Base-by-base conservation (phyloP, 768 basidiomycete genomes). In the Amanita pallidorosea region DNA sequence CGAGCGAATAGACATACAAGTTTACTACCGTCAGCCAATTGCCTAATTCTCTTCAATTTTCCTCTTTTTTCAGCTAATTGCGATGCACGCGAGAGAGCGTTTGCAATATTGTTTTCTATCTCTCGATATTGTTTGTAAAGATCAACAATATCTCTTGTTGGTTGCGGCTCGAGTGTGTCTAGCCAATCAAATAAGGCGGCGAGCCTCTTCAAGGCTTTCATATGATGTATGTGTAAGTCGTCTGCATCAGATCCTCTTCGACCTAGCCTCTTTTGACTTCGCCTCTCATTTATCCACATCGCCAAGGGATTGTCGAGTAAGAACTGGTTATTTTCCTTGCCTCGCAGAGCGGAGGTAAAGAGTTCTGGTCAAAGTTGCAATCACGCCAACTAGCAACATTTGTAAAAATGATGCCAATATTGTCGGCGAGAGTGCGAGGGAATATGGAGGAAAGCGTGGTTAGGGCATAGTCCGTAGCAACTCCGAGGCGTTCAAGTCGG, bases 381-480 rank as follows among this genome's bases (percentile, higher is more conserved):
- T 47, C 44, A 1, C 57, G 20, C 8, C 45, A 53, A 22, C 36
- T 52, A 17, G 59, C 17, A n/a, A 60, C 54, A 37, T 57, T 58
- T 25, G 61, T 60, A 45, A 63, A 63, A 27, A 62, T 29, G 38
- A 64, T 55, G 13, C 53, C 59, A 52, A 65, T 64, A 49, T 65
- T 61, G 36, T 56, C 44, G 5, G 54, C 51, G 45, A 64, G 52
- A n/a, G 53, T 54, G 31, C 53, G 51, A 25, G 63, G 63, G 47
- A 64, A 62, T 34, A 63, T 62, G 15, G 50, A 47, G 15, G 59
- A 47, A 9, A 64, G 53, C 0, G 54, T 54, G 13, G 54, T 48
- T 11, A 64, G 55, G 0, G 63, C 52, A 48, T 64, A 63, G 20
- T 61, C 59, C 2, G 63, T 61, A 2, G 51, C 54, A 11, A 56